Conservation (phyloP, 2,329 filamentous ascomycete species). For the Clonostachys sp. region DNA sequence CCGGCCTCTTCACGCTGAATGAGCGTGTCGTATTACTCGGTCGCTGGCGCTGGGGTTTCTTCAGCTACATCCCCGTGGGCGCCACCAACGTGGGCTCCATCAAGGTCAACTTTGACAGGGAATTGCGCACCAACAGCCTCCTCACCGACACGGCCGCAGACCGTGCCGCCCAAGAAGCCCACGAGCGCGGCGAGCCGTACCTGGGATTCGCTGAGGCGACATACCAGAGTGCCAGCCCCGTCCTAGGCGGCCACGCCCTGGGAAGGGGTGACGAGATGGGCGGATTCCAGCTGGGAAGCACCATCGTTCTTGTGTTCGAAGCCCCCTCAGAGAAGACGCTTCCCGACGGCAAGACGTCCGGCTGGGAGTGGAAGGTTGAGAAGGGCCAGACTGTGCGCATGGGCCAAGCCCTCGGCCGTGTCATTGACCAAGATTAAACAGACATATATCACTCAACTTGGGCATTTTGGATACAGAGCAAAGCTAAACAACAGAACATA, state of each 20-base stretch:
- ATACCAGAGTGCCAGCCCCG: slow-evolving; percentile 71
- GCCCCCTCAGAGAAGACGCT: slow-evolving; percentile 63
- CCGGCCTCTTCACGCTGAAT: slow-evolving; percentile 93
- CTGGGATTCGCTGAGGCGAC: slow-evolving; percentile 91
- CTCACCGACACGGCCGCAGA: slow-evolving; percentile 91
- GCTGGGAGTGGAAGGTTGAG: slow-evolving; percentile 83
- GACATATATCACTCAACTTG: background rate
- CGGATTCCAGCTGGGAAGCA: slow-evolving; percentile 92
- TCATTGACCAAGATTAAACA: slow-evolving; percentile 46
- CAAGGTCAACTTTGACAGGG: slow-evolving; percentile 92
- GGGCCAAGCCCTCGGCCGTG: slow-evolving; percentile 77
- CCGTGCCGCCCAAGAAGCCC: slow-evolving; percentile 74
- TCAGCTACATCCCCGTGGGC: slow-evolving; percentile 90
- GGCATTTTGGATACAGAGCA: no score
- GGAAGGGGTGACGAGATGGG: slow-evolving; percentile 94
- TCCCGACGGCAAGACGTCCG: slow-evolving; percentile 52
- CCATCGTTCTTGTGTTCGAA: slow-evolving; percentile 94
- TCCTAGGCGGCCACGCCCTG: slow-evolving; percentile 80
- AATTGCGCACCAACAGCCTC: slow-evolving; percentile 88
- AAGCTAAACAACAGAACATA: no score
- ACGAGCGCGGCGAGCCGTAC: slow-evolving; percentile 72
- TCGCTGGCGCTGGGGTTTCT: slow-evolving; percentile 96
- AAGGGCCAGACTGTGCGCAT: slow-evolving; percentile 87
- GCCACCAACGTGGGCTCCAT: slow-evolving; percentile 98
- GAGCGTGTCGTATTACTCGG: slow-evolving; percentile 92